Evolutionary conservation across 176 grass and related monocot species (phyloP).

Genomic region (Triticum aestivum): IWGSC_CS_RefSeq_v2.1 NC_057813.1:82641693-82642192

Average conservation of each 20-base stretch:
- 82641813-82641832: constrained; percentile 50
- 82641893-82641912: background rate
- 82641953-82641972: background rate
- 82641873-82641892: background rate
- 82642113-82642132: background rate
- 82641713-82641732: constrained; percentile 37
- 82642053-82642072: background rate
- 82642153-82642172: background rate
- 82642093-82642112: background rate
- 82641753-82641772: background rate
- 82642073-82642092: background rate
- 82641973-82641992: background rate
- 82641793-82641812: constrained; percentile 27
- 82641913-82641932: background rate
- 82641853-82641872: constrained; percentile 21
- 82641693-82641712: constrained; percentile 43
- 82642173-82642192: background rate
- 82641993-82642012: background rate
- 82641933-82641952: background rate
- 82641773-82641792: constrained; percentile 59
- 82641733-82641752: constrained; percentile 14
- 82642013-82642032: background rate
- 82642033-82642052: background rate
- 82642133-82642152: background rate
- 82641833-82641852: constrained; percentile 88